Evolutionary conservation across 805 yeast genomes (phyloP).

Genomic region (Kazachstania taianensis): DNA sequence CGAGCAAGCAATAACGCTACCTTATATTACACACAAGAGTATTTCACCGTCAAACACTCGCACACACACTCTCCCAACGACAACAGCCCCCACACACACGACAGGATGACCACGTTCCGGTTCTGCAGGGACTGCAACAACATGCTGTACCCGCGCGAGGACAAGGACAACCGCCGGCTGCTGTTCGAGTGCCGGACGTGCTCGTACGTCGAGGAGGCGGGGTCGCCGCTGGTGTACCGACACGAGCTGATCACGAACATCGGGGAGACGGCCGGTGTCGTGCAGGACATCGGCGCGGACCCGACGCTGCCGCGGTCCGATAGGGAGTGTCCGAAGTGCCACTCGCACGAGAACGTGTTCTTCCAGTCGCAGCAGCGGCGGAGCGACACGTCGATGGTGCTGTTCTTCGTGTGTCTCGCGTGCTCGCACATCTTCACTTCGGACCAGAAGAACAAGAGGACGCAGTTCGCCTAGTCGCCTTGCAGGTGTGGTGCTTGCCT

Average conservation of each 20-base stretch:
- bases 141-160: conserved; percentile 96
- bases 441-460: conserved; percentile 30
- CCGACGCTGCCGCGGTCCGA: conserved; percentile 97
- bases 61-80: too few species aligned
- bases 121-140: conserved; percentile 95
- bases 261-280: conserved; percentile 93
- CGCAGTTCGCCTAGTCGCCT: conserved; percentile 24
- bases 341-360: conserved; percentile 82
- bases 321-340: conserved; percentile 86
- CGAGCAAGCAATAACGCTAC: too few species aligned
- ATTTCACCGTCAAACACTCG: too few species aligned
- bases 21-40: too few species aligned
- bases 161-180: conserved; percentile 57
- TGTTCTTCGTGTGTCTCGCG: conserved; percentile 82
- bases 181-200: conserved; percentile 93
- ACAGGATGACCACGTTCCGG: conserved; percentile 76
- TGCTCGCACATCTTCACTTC: conserved; percentile 61
- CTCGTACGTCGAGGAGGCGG: conserved; percentile 85
- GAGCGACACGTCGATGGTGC: conserved; percentile 89
- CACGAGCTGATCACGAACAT: conserved; percentile 88
- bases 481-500: too few species aligned
- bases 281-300: conserved; percentile 88
- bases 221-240: conserved; percentile 75
- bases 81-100: too few species aligned
- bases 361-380: conserved; percentile 94